A percentile compares a stretch with the other conserved stretches of the same genome.
Conservation (phyloP, 352 stramenopile genomes). For the Plasmopara muralis region DNA sequence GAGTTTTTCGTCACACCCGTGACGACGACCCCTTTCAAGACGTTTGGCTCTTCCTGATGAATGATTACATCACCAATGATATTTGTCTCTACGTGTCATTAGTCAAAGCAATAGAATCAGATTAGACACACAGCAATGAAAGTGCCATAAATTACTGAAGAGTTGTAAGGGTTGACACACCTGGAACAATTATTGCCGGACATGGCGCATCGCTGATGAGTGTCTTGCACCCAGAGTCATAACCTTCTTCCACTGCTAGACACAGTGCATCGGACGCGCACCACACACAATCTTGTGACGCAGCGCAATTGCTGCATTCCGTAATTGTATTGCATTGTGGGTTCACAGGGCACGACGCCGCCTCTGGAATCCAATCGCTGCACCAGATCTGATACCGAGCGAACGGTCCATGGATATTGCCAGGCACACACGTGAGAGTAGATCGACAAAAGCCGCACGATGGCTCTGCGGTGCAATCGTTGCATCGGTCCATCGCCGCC, state of each 20-base stretch:
- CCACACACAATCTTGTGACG: conserved; percentile 76
- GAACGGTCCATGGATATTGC: conserved; percentile 47
- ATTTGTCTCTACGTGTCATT: conserved; percentile 36
- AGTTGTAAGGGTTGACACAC: conserved; percentile 16
- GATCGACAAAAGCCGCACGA: conserved; percentile 88
- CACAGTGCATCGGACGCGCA: conserved; percentile 82
- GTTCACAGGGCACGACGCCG: conserved; percentile 63
- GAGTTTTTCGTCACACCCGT: conserved; percentile 29
- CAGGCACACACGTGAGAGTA: conserved; percentile 81
- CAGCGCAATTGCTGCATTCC: conserved; percentile 62
- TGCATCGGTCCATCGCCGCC: conserved; percentile 64
- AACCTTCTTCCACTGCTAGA: conserved; percentile 81
- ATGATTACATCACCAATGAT: conserved; percentile 51
- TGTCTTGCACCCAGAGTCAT: conserved; percentile 68
- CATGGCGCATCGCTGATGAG: conserved; percentile 85
- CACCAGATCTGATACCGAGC: conserved; percentile 33
- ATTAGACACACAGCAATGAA: not conserved
- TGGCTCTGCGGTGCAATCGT: conserved; percentile 46
- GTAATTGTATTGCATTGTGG: conserved; percentile 42
- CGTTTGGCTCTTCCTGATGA: conserved; percentile 36
- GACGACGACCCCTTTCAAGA: conserved; percentile 32
- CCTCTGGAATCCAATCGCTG: conserved; percentile 52
- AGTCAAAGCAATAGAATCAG: conserved; percentile 11
- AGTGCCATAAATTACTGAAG: conserved; percentile 2
- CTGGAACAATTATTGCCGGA: conserved; percentile 58